phyloP scores from a whole-genome alignment of 345 rosid species.

The Rhodamnia argentea region DNA sequence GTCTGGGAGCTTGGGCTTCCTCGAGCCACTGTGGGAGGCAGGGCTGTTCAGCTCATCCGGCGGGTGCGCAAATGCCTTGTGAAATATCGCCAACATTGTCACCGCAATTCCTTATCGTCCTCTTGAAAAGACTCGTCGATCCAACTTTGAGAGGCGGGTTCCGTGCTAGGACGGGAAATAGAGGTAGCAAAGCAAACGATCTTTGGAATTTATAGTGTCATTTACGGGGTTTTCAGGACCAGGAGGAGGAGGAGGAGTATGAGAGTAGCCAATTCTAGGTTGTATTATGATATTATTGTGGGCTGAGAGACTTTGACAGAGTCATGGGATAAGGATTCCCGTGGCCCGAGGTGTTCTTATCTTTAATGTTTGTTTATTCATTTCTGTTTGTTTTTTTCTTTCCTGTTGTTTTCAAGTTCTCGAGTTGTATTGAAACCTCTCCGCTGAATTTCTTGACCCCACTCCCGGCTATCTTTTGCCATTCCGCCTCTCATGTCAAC shows the following conservation, averaged over 20 bases:
- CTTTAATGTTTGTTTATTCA: not conserved
- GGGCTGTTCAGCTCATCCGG: slow-evolving; percentile 94
- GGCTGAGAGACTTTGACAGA: not conserved
- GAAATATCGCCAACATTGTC: slow-evolving; percentile 87
- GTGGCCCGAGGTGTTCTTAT: not conserved
- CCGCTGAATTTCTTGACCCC: not conserved
- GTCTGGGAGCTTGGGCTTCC: slow-evolving; percentile 51
- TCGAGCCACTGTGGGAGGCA: slow-evolving; percentile 32
- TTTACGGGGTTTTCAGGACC: not conserved
- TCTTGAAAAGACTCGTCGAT: not conserved
- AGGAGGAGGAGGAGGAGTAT: not conserved
- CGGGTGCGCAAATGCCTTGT: slow-evolving; percentile 62
- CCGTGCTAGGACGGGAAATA: not conserved
- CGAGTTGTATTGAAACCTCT: too few species aligned
- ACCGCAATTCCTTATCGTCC: not conserved
- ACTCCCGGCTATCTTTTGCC: not conserved
- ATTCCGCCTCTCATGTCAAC: not conserved
- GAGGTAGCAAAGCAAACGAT: not conserved
- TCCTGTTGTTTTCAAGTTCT: too few species aligned
- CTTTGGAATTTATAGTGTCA: not conserved
- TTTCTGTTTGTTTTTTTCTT: too few species aligned
- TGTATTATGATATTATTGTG: not conserved
- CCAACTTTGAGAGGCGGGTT: not conserved
- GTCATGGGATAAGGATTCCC: not conserved
- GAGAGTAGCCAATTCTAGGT: not conserved